Evolutionary conservation across 108 stramenopile genomes (phyloP).

Genomic region (Pseudonitzschia multistriata): DNA sequence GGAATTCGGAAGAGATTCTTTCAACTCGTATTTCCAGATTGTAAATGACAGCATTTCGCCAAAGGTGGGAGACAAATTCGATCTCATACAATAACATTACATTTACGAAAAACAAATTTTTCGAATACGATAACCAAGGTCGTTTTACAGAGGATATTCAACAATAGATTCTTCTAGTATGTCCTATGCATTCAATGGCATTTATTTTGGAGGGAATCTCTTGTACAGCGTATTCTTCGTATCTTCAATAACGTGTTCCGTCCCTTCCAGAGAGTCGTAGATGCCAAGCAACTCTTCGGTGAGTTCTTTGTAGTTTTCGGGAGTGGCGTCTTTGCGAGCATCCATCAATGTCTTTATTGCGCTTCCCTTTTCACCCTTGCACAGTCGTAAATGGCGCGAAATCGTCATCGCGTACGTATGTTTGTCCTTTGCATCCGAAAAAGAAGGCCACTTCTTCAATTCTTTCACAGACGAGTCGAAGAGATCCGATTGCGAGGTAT

Average conservation of each 20-base stretch:
- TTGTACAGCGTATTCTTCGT: slow-evolving; percentile 11
- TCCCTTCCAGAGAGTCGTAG: background rate
- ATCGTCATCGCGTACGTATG: background rate
- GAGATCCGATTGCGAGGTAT: background rate
- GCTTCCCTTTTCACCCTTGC: slow-evolving; percentile 8
- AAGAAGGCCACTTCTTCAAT: slow-evolving; percentile 13
- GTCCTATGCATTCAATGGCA: no score
- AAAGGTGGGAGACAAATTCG: slow-evolving; percentile 74
- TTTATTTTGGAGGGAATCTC: slow-evolving; percentile 14
- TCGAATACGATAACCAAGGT: no score
- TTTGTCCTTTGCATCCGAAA: slow-evolving; percentile 8
- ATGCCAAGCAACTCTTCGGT: background rate
- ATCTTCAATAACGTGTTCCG: slow-evolving; percentile 4
- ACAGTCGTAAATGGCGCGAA: slow-evolving; percentile 1
- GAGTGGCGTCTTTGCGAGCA: background rate
- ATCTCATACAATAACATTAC: slow-evolving; percentile 25
- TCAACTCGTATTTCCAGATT: slow-evolving; percentile 65
- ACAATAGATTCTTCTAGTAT: no score
- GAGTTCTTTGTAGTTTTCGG: slow-evolving; percentile 1
- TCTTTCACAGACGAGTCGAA: slow-evolving; percentile 12
- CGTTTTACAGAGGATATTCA: no score
- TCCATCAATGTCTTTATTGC: slow-evolving; percentile 6
- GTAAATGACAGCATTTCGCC: slow-evolving; percentile 58
- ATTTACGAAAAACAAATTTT: no score
- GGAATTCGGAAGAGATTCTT: slow-evolving; percentile 72